Evolutionary conservation across 2,329 filamentous ascomycete species (phyloP).

Genomic region (Pseudogymnoascus pannorum): DNA sequence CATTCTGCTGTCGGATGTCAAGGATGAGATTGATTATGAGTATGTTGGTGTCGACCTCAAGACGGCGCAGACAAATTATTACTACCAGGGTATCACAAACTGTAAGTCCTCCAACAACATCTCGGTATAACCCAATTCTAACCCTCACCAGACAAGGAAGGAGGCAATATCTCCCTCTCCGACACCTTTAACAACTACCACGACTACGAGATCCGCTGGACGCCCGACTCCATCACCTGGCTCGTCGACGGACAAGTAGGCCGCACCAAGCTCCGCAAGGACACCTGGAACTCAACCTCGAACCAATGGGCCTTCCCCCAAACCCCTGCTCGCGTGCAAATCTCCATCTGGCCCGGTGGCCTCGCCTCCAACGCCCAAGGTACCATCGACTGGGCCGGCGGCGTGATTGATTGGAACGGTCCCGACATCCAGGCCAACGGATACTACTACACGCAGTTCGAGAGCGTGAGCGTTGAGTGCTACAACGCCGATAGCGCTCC

Average conservation of each 20-base stretch:
- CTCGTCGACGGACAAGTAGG: constrained; percentile 71
- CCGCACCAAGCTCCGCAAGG: constrained; percentile 64
- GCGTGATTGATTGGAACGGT: constrained; percentile 78
- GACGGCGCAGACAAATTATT: constrained; percentile 88
- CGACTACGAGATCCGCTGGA: constrained; percentile 91
- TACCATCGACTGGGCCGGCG: constrained; percentile 87
- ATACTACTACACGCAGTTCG: constrained; percentile 81
- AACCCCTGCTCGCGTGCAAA: constrained; percentile 80
- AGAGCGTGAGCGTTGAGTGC: constrained; percentile 76
- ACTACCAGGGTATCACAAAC: constrained; percentile 86
- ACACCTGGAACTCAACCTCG: constrained; percentile 79
- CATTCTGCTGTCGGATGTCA: constrained; percentile 89
- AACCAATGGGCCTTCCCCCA: constrained; percentile 85
- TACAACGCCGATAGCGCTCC: constrained; percentile 57
- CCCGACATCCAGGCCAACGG: constrained; percentile 72
- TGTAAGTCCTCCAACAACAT: constrained; percentile 53
- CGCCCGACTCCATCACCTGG: constrained; percentile 80
- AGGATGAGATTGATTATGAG: constrained; percentile 98
- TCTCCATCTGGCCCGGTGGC: constrained; percentile 95
- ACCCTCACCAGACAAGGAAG: constrained; percentile 59
- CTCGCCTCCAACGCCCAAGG: constrained; percentile 69
- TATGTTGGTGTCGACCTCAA: constrained; percentile 75
- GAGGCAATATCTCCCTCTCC: constrained; percentile 58
- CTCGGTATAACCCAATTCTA: constrained; percentile 22
- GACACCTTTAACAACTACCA: constrained; percentile 75